Base-by-base conservation (phyloP, 495 filamentous ascomycete species). In the Annulohypoxylon nitens region DNA sequence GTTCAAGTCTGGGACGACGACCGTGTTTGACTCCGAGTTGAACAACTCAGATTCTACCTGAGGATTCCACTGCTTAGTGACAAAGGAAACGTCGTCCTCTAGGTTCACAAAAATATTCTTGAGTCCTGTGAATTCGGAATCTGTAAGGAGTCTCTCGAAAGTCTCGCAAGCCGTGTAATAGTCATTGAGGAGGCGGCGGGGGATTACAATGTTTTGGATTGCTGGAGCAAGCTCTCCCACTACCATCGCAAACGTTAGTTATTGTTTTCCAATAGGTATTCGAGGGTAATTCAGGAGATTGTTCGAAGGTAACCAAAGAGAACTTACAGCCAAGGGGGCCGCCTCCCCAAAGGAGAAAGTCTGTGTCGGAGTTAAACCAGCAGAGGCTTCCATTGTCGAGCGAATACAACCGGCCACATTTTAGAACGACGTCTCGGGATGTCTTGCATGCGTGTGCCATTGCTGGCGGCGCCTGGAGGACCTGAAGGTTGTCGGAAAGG, bases 131-230 rank as follows among this genome's bases (percentile, higher is more conserved):
- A 64, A 36, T 2, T 36, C 18, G 1, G 0, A 47, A 4, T 45
- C 1, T 0, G 0, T 8, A 20, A 71, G 37, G 18, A 71, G 26
- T 0, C 1, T 10, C 18, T 65, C 61, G 36, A 71, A 65, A 45
- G 37, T 39, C 9, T 55, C 34, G 26, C 36, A 47, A 1, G 51
- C 23, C 16, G n/a, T 2, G 9, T 1, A 0, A 14, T 55, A 61
- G 7, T 8, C 11, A 23, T 16, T 0, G 3, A 61, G 30, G 8
- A 36, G n/a, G 2, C 0, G 2, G 12, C 10, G 14, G 6, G 61
- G 54, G 11, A 71, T 33, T 14, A 61, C 62, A 12, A 71, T 60
- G 20, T 65, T 65, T 53, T 54, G 45, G 6, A 71, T 54, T 0
- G 8, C 16, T 0, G 36, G 10, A 2, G 50, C 20, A 12, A 59